Conservation (phyloP, 495 filamentous ascomycete genomes). For the Letharia lupina region DNA sequence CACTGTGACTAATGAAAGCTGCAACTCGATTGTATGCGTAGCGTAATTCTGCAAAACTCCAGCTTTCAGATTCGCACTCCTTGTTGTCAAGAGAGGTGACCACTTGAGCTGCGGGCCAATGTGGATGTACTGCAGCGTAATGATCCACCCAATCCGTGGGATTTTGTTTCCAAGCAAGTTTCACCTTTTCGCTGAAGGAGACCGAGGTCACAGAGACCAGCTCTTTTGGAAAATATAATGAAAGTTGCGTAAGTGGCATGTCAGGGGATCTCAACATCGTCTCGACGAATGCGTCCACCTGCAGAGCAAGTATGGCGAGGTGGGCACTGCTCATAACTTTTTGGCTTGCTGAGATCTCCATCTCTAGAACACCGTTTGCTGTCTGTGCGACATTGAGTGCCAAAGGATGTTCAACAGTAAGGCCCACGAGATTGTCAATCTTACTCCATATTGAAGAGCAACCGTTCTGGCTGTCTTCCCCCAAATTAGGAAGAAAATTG, state of each 20-base stretch:
- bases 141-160: slow-evolving; percentile 32
- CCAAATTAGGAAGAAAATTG: slow-evolving; percentile 26
- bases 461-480: slow-evolving; percentile 10
- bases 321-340: slow-evolving; percentile 27
- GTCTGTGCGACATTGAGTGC: slow-evolving; percentile 30
- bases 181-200: slow-evolving; percentile 20
- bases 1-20: slow-evolving; percentile 32
- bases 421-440: slow-evolving; percentile 26
- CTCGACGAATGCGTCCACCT: slow-evolving; percentile 29
- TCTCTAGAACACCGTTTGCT: slow-evolving; percentile 16
- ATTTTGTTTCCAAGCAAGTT: slow-evolving; percentile 21
- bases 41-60: slow-evolving; percentile 35
- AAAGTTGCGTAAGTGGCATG: slow-evolving; percentile 20
- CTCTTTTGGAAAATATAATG: slow-evolving; percentile 21
- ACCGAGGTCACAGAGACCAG: slow-evolving; percentile 26
- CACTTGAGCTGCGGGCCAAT: slow-evolving; percentile 38
- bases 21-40: slow-evolving; percentile 35
- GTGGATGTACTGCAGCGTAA: slow-evolving; percentile 31
- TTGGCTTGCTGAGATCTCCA: slow-evolving; percentile 29
- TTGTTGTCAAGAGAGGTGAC: slow-evolving; percentile 28
- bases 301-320: slow-evolving; percentile 28
- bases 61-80: slow-evolving; percentile 30
- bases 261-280: slow-evolving; percentile 28
- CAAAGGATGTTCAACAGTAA: slow-evolving; percentile 34
- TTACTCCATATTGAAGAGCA: slow-evolving; percentile 22